Base-by-base conservation (phyloP, 1,284 basidiomycete species). In the Pterulicium gracile region DNA sequence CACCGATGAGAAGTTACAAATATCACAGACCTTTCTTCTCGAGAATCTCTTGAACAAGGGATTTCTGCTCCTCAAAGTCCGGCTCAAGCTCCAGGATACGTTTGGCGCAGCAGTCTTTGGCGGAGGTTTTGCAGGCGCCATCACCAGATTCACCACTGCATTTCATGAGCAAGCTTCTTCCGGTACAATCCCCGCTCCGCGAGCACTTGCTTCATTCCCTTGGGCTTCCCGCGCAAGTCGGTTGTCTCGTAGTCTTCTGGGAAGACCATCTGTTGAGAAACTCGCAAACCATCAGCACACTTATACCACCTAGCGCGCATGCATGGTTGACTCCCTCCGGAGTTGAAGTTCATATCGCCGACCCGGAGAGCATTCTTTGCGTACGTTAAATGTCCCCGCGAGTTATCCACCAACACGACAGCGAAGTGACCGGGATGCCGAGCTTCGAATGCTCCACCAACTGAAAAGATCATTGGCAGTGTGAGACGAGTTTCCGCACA, bases 141-240 rank as follows among this genome's bases (percentile, higher is more conserved):
- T n/a, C n/a, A n/a, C n/a, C n/a, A n/a, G n/a, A n/a, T n/a, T n/a
- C n/a, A n/a, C n/a, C n/a, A n/a, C n/a, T n/a, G n/a, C 61, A 66
- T 47, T 61, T 50, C 48, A 57, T 56, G 3, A 4, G 42, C 1
- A n/a, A 62, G 51, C 2, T 45, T 23, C 1, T 49, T 14, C 2
- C 46, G 15, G 53, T 55, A 60, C 3, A 64, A 47, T 2, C 61
- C 56, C 3, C 55, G 50, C 47, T 69, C 64, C 2, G 35, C 20
- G 0, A 69, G 53, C 14, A 69, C 58, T n/a, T 54, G 46, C 27
- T 57, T 53, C 42, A 67, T 61, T 4, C 65, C 66, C 39, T 68
- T 68, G 58, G 58, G 24, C 55, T 19, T 18, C 58, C 46, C 3
- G 62, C 58, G 44, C 54, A 57, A 18, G 55, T 18, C 0, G 53